Evolutionary conservation across 108 stramenopile species (phyloP).

Genomic region (Pseudonitzschia pungens): DNA sequence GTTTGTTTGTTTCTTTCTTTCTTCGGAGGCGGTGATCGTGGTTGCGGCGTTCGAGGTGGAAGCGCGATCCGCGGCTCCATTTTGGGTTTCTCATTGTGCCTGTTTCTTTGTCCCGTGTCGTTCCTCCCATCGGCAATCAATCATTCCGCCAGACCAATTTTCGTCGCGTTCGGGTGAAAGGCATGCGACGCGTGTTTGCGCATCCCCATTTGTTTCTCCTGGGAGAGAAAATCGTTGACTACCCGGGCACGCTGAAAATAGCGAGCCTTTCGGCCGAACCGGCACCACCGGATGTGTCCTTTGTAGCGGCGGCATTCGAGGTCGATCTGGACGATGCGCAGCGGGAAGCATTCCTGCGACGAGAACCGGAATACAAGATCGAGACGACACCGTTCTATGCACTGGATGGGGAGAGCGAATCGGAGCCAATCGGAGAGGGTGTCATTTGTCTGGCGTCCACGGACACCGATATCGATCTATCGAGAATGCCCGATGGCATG

Average conservation of each 20-base stretch:
- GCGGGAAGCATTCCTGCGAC: constrained; percentile 33
- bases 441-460: constrained; percentile 38
- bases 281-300: constrained; percentile 16
- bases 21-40: neutral
- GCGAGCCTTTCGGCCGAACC: constrained; percentile 47
- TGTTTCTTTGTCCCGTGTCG: neutral
- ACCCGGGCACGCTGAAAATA: constrained; percentile 17
- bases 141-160: constrained; percentile 20
- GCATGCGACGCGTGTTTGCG: constrained; percentile 42
- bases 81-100: neutral
- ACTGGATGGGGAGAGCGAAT: constrained; percentile 13
- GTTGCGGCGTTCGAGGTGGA: neutral
- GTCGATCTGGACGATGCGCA: constrained; percentile 32
- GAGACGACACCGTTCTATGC: constrained; percentile 27
- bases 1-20: neutral
- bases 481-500: constrained; percentile 11
- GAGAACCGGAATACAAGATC: constrained; percentile 46
- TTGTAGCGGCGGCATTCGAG: constrained; percentile 46
- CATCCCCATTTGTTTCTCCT: constrained; percentile 48
- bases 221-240: constrained; percentile 31
- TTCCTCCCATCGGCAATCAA: constrained; percentile 6
- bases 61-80: neutral
- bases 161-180: constrained; percentile 41
- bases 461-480: constrained; percentile 19
- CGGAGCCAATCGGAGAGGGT: constrained; percentile 18